These are phyloP conservation scores for Fraxinus platypoda DNA, from an alignment of 305 asterid species.

Conservation along the genomic window DNA sequence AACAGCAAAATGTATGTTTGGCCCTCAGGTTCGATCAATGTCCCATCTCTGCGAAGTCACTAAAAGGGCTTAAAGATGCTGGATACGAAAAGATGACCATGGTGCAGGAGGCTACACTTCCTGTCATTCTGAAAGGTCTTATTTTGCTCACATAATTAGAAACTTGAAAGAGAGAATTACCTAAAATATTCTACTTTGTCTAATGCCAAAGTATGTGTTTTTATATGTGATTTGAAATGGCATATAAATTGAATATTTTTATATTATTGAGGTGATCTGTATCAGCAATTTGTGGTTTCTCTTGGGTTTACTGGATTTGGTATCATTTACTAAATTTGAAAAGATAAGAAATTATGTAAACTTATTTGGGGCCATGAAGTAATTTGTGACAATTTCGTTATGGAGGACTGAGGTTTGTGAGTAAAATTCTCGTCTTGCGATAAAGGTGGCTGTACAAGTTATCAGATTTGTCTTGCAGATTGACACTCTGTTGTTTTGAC, in stretches of 20 bases:
- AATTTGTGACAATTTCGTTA: not conserved
- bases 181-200: not conserved
- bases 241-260: conserved; percentile 1
- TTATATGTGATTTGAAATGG: not conserved
- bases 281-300: not conserved
- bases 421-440: not conserved
- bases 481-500: not conserved
- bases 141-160: conserved; percentile 3
- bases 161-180: not conserved
- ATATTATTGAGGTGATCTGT: not conserved
- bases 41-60: conserved; percentile 63
- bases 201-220: not conserved
- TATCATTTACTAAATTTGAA: not conserved
- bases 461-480: not conserved
- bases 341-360: not conserved
- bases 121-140: conserved; percentile 76
- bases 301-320: conserved; percentile 10
- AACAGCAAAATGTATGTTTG: conserved; percentile 10
- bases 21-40: conserved; percentile 75
- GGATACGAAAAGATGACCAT: conserved; percentile 89
- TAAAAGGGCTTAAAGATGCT: conserved; percentile 86
- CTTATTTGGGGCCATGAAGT: not conserved
- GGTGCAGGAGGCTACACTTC: conserved; percentile 97
- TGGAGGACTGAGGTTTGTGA: not conserved
- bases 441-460: not conserved